Evolutionary conservation across 371 early-diverging fungal genomes (phyloP), one percentile per base, ranked within the genome.

Genomic region (Actinomortierella wolfii): DNA sequence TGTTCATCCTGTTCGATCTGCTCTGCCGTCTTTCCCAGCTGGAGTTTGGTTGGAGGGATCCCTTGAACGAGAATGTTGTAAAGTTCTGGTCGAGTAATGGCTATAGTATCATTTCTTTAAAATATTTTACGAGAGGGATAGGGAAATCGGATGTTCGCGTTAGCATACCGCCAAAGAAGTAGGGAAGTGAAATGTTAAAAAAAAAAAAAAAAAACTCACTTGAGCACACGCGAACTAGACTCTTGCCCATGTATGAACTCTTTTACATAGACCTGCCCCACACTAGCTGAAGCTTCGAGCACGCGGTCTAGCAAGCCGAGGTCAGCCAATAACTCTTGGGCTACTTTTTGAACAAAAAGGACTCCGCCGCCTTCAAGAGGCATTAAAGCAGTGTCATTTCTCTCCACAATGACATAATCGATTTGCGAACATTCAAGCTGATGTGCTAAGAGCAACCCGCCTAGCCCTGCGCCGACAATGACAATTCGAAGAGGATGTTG

Each of bases 291-390:
- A 11, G 34, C 34, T 6, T 34, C 34, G n/a, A 25, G 48, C 14
- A 68, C 17, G 2, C 2, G 21, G 6, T 59, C 56, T 6, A 68
- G 40, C 1, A 68, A 29, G 13, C 69, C 64, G 23, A 68, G 64
- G 21, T 63, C 54, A 0, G 52, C 40, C 8, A 68, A 53, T 7
- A 63, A 49, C 20, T 63, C 59, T 15, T 68, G 64, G 15, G 63
- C 59, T 28, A 63, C 64, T 2, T 59, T 26, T 14, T 64, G 59
- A 13, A 69, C 40, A 11, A 41, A 43, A 41, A 69, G 63, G 39
- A 69, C 64, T 0, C 69, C 69, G 3, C 69, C 69, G 1, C 69
- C 69, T 51, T 64, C 66, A 1, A 71, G 46, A 0, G 66, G 71
- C 56, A 58, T 57, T 25, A 51, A 61, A 2, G 65, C 54, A 2